These are phyloP conservation scores for Ceratopteris richardii DNA, from an alignment of 75 land plant genomes.

Conservation along the genomic window DNA sequence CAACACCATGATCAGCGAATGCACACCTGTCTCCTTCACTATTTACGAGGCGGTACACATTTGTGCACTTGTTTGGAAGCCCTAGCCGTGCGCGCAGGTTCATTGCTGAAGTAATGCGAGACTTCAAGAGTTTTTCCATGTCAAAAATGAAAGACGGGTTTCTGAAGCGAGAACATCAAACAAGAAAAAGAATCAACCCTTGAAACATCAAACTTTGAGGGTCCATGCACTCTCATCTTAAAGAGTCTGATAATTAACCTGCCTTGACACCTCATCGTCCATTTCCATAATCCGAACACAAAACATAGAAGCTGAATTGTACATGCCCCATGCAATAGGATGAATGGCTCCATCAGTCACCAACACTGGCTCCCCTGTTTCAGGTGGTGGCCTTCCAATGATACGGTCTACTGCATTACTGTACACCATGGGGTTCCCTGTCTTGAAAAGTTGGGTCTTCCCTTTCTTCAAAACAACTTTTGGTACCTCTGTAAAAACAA, in stretches of 20 bases:
- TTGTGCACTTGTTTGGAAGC: constrained; percentile 62
- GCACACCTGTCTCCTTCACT: constrained; percentile 95
- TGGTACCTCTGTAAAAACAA: constrained; percentile 40
- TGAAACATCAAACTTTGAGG: not conserved
- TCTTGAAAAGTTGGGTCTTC: constrained; percentile 64
- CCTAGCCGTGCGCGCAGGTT: constrained; percentile 52
- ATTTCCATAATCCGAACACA: constrained; percentile 86
- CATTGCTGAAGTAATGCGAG: constrained; percentile 56
- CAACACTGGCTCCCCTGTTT: constrained; percentile 78
- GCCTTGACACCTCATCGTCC: constrained; percentile 83
- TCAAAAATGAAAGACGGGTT: constrained; percentile 63
- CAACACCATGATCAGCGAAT: too few species aligned
- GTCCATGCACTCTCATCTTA: too few species aligned
- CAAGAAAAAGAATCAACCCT: not conserved
- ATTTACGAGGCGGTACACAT: constrained; percentile 83
- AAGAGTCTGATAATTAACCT: not conserved
- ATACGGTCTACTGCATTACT: constrained; percentile 91
- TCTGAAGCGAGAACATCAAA: constrained; percentile 31
- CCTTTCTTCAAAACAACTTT: constrained; percentile 94
- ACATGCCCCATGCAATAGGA: constrained; percentile 92
- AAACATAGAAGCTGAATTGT: constrained; percentile 96
- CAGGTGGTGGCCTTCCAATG: constrained; percentile 82
- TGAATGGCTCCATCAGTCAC: constrained; percentile 83
- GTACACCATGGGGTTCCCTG: constrained; percentile 96
- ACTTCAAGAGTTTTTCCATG: constrained; percentile 66